Evolutionary conservation across 257 asterid species (phyloP).

Genomic region (Phtheirospermum japonicum): DNA sequence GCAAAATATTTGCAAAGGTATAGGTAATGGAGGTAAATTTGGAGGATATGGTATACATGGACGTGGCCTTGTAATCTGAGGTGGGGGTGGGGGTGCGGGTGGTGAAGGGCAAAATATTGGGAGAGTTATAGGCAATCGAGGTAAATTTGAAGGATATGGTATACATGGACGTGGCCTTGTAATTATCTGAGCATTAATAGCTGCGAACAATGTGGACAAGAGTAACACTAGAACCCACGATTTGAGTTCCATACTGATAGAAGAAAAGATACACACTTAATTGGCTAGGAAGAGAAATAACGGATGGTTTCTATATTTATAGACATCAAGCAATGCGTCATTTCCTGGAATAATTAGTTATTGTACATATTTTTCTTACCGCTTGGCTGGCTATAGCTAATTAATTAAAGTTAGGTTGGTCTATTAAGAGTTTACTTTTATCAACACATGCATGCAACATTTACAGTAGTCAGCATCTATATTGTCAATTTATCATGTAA

Average conservation of each 20-base stretch:
- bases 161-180: background rate
- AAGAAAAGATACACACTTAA: background rate
- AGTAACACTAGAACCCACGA: background rate
- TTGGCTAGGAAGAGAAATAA: background rate
- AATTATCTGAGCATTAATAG: background rate
- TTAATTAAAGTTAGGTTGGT: background rate
- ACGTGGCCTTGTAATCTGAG: background rate
- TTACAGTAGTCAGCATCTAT: no score
- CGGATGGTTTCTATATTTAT: background rate
- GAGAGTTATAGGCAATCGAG: background rate
- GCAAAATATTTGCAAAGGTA: background rate
- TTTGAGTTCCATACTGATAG: background rate
- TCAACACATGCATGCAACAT: background rate
- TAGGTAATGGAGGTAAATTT: background rate
- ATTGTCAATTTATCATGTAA: no score
- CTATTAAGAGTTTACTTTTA: background rate
- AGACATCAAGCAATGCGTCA: background rate
- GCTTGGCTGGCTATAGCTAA: background rate
- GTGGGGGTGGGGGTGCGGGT: background rate
- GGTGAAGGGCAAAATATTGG: slow-evolving; percentile 5
- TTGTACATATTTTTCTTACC: background rate
- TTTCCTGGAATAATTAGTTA: background rate
- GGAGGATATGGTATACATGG: background rate
- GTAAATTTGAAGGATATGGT: background rate
- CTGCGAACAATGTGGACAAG: background rate